Conservation (phyloP, 345 rosid species). For the Euphorbia pulcherrima region DNA sequence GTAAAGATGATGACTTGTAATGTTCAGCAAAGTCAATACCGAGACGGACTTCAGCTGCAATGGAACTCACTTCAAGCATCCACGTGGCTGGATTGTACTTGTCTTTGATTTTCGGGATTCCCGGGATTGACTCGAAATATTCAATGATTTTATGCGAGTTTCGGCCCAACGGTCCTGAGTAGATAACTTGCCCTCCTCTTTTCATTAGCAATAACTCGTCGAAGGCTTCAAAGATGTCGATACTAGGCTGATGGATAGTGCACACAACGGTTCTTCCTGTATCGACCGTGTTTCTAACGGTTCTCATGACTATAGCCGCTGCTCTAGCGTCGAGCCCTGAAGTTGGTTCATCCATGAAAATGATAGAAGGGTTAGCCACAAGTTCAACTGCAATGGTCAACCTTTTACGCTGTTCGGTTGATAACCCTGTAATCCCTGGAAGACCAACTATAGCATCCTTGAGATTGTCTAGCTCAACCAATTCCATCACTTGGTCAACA, state of each 20-base stretch:
- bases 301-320: constrained; percentile 88
- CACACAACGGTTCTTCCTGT: constrained; percentile 87
- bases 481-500: constrained; percentile 65
- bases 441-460: constrained; percentile 64
- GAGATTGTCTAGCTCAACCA: constrained; percentile 57
- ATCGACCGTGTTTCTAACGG: constrained; percentile 87
- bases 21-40: constrained; percentile 70
- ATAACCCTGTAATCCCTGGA: constrained; percentile 68
- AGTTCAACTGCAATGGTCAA: constrained; percentile 78
- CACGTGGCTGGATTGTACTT: constrained; percentile 83
- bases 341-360: constrained; percentile 93
- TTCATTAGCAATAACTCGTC: constrained; percentile 78
- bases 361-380: constrained; percentile 80
- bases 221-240: constrained; percentile 83
- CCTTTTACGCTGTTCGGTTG: constrained; percentile 84
- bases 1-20: constrained; percentile 50
- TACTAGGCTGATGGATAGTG: constrained; percentile 85
- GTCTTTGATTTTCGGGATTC: constrained; percentile 57
- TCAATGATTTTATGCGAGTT: constrained; percentile 64
- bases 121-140: constrained; percentile 69
- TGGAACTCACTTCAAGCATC: constrained; percentile 90
- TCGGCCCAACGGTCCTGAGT: constrained; percentile 62
- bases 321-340: constrained; percentile 91
- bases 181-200: constrained; percentile 84
- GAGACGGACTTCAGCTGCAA: constrained; percentile 60